A percentile compares a stretch with the other conserved stretches of the same genome.
Evolutionary conservation across 169 alveolate genomes (phyloP).

Genomic region (Ichthyophthirius multifiliis): DNA sequence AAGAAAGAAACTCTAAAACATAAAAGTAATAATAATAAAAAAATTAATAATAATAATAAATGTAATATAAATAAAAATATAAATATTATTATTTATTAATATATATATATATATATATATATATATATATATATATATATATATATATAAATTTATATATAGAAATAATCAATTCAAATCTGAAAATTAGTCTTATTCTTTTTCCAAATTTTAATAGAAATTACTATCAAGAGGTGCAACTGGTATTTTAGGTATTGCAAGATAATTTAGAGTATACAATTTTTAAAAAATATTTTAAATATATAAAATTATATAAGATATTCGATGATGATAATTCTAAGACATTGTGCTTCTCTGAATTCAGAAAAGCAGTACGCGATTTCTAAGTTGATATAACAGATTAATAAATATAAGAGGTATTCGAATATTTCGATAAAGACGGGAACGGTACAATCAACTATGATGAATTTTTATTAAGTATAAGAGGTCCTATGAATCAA

Average conservation of each 20-base stretch:
- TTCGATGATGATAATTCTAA: slow-evolving; percentile 52
- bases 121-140: background rate
- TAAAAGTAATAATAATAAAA: too few relatives aligned
- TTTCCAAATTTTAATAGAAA: slow-evolving; percentile 44
- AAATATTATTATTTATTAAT: too few relatives aligned
- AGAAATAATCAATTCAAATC: too few relatives aligned
- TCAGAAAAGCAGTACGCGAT: slow-evolving; percentile 53
- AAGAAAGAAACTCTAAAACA: background rate
- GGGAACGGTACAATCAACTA: slow-evolving; percentile 64
- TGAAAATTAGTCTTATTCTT: background rate
- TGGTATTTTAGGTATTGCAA: slow-evolving; percentile 69
- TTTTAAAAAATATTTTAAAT: background rate
- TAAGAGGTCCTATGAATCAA: slow-evolving; percentile 74
- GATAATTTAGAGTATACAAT: slow-evolving; percentile 42
- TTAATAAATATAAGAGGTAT: slow-evolving; percentile 54
- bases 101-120: background rate
- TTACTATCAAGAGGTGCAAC: slow-evolving; percentile 69
- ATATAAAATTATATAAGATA: background rate
- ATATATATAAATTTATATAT: background rate
- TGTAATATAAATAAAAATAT: background rate
- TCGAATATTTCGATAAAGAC: slow-evolving; percentile 62
- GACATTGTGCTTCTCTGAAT: slow-evolving; percentile 35
- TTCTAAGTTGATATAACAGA: slow-evolving; percentile 43
- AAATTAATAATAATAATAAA: too few relatives aligned
- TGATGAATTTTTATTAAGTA: slow-evolving; percentile 69